Evolutionary conservation across 2,329 filamentous ascomycete species (phyloP), one percentile per base, ranked within the genome.

Genomic region (Aspergillus neoniger): DNA sequence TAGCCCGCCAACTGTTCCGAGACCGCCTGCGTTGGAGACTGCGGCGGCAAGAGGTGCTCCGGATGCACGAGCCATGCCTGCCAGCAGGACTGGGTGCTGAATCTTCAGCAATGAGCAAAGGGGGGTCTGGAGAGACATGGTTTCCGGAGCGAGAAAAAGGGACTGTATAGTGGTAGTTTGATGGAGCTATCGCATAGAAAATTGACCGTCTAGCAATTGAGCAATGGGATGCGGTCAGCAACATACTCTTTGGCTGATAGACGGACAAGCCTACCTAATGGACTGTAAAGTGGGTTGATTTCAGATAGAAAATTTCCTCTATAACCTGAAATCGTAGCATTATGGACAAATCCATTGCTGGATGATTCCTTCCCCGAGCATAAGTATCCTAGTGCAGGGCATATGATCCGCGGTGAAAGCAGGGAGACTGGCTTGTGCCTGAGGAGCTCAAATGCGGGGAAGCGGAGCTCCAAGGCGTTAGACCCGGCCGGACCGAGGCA

Each of bases 41-140:
- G 92, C 91, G 3, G 92, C 92, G 7, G 91, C 92, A 50, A 96
- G 87, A 17, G 83, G 83, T 0, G 89, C 91, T 61, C 89, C 88
- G 0, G 91, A 93, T 9, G 91, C 91, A 63, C 90, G 87, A 2
- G 94, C 93, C 94, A 98, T 98, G 70, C 94, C 94, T 36, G 94
- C 94, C 19, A 97, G 90, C 67, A 97, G 81, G 76, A 98, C 88
- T 43, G 94, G 94, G 79, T 97, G 92, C 67, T 88, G 82, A 77
- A 97, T 96, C 23, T 87, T 86, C 55, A 97, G 85, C 55, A 97
- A 87, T 57, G 82, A 82, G 65, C 89, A 93, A 39, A 96, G 84
- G 2, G 91, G 91, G 10, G 92, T 96, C 60, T 85, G 86, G 69
- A 95, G 88, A 61, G 87, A 74, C 74, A 77, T 77, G 30, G 58